phyloP scores from a whole-genome alignment of 225 moss, liverwort and hornwort genomes.

The Thuidium tamariscinum region DNA sequence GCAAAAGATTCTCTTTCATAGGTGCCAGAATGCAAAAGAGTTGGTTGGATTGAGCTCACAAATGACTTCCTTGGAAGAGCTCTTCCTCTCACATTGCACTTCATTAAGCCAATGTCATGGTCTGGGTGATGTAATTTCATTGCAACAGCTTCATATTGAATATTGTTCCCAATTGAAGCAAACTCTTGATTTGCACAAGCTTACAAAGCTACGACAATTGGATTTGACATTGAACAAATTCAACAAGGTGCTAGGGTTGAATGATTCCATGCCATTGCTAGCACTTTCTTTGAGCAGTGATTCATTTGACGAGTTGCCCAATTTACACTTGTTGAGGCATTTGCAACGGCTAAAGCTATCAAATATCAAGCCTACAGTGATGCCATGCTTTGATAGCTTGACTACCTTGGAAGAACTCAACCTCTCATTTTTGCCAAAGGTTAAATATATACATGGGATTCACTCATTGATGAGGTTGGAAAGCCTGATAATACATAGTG shows the following conservation, averaged over 20 bases:
- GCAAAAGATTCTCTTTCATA: not conserved
- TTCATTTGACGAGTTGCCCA: not conserved
- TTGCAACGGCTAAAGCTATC: rapidly evolving
- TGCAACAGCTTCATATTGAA: not conserved
- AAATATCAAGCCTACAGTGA: rapidly evolving
- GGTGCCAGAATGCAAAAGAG: not conserved
- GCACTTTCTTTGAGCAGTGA: rapidly evolving
- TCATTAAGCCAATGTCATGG: not conserved
- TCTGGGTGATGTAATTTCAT: not conserved
- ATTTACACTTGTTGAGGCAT: not conserved
- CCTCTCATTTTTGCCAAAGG: not conserved
- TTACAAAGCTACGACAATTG: not conserved
- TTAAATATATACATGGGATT: not conserved
- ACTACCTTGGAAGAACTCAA: not conserved
- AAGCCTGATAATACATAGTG: rapidly evolving
- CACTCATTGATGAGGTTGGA: not conserved
- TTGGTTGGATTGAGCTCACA: not conserved
- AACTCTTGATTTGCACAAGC: not conserved
- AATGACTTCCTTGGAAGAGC: not conserved
- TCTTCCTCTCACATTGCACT: not conserved
- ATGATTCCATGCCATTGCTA: not conserved
- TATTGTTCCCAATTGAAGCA: rapidly evolving
- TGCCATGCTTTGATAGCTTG: not conserved
- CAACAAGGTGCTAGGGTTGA: not conserved
- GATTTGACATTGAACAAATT: not conserved